Percentiles rank a stretch among this genome's conserved stretches.
Conservation (phyloP, 352 stramenopile species). For the Pythium phragmitis region DNA sequence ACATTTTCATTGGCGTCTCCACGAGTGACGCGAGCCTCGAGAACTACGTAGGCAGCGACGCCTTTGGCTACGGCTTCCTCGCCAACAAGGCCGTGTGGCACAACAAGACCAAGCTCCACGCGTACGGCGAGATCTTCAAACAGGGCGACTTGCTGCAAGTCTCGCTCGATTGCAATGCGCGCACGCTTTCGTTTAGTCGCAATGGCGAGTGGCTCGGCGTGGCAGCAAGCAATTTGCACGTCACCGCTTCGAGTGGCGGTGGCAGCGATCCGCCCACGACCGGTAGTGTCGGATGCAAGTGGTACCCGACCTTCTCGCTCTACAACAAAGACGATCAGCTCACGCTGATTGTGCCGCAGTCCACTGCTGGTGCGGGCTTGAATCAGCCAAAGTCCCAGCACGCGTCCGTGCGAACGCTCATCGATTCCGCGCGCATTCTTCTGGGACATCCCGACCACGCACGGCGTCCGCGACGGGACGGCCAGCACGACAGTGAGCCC, state of each 20-base stretch:
- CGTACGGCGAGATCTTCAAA: constrained; percentile 85
- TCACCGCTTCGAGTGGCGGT: constrained; percentile 10
- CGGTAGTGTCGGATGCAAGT: constrained; percentile 36
- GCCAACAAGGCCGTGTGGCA: constrained; percentile 98
- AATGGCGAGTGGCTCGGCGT: constrained; percentile 86
- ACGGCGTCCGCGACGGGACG: neutral
- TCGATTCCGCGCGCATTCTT: constrained; percentile 17
- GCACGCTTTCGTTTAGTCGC: constrained; percentile 87
- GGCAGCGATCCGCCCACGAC: neutral
- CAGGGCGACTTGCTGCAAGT: constrained; percentile 88
- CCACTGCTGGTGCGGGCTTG: neutral
- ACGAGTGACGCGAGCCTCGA: constrained; percentile 89
- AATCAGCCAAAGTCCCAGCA: constrained; percentile 29
- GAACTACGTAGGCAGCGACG: constrained; percentile 97
- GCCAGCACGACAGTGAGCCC: neutral
- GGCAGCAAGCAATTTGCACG: constrained; percentile 87
- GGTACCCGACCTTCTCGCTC: constrained; percentile 88
- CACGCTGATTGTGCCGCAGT: constrained; percentile 53
- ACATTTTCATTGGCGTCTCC: constrained; percentile 97
- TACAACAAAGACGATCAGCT: constrained; percentile 92
- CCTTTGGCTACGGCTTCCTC: constrained; percentile 98
- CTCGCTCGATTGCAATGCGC: constrained; percentile 78
- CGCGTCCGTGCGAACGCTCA: constrained; percentile 36
- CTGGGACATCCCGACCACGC: neutral
- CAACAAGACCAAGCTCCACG: constrained; percentile 92